Evolutionary conservation across 495 filamentous ascomycete species (phyloP).

Genomic region (Podospora fimiseda): DNA sequence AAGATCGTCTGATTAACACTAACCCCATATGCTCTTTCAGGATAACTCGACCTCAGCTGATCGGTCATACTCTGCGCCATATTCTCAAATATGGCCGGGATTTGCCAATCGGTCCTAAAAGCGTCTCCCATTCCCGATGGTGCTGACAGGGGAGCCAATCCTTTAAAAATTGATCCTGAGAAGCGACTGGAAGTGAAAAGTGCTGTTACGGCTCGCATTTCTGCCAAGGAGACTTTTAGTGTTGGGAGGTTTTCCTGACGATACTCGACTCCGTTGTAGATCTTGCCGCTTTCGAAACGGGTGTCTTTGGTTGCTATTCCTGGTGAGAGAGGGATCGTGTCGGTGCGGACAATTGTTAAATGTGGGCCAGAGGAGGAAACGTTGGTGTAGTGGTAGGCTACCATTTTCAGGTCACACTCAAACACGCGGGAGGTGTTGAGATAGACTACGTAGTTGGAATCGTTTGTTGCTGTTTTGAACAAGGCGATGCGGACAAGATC

Average conservation of each 20-base stretch:
- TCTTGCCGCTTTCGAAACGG: neutral
- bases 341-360: neutral
- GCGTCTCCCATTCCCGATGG: conserved; percentile 8
- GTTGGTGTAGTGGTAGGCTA: conserved; percentile 7
- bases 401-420: conserved; percentile 7
- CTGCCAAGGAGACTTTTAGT: neutral
- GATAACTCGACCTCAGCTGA: conserved; percentile 1
- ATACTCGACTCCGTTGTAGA: neutral
- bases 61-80: conserved; percentile 15
- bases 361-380: neutral
- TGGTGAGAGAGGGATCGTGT: conserved; percentile 1
- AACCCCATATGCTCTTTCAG: neutral
- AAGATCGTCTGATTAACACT: conserved; percentile 1
- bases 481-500: conserved; percentile 6
- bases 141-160: neutral
- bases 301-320: neutral
- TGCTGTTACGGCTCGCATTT: neutral
- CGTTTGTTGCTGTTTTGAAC: neutral
- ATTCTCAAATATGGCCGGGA: neutral
- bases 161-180: neutral
- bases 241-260: neutral
- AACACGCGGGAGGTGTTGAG: neutral
- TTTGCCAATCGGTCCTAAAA: conserved; percentile 5
- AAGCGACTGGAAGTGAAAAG: conserved; percentile 6
- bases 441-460: neutral